Evolutionary conservation across 2,329 filamentous ascomycete species (phyloP).

Genomic region (Sclerotinia minor): DNA sequence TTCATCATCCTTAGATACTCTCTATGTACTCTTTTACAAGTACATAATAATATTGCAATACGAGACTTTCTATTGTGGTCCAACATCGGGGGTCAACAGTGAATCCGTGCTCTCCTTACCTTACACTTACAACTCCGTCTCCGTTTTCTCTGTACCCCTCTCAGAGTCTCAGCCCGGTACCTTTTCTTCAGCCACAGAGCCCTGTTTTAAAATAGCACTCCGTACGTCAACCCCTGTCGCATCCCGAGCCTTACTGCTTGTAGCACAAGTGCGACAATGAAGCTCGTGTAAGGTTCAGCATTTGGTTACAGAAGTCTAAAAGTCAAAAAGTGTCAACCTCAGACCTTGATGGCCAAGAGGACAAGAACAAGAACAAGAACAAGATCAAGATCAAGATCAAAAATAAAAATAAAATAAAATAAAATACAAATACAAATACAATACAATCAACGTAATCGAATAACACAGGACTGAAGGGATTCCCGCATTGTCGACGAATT

Average conservation of each 20-base stretch:
- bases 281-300: slow-evolving; percentile 20
- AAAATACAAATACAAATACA: background rate
- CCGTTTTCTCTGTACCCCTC: background rate
- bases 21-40: background rate
- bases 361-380: background rate
- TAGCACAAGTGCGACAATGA: slow-evolving; percentile 7
- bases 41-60: background rate
- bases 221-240: slow-evolving; percentile 16
- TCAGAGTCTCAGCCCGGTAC: slow-evolving; percentile 12
- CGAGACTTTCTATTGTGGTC: background rate
- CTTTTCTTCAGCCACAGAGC: slow-evolving; percentile 21
- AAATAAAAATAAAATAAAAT: too few species aligned
- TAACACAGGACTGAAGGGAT: background rate
- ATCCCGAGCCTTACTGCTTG: slow-evolving; percentile 11
- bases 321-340: slow-evolving; percentile 9
- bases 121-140: too few species aligned
- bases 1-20: background rate
- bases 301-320: slow-evolving; percentile 23
- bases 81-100: background rate
- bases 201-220: slow-evolving; percentile 26
- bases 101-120: background rate
- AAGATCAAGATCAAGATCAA: too few species aligned
- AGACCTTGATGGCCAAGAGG: slow-evolving; percentile 3
- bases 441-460: background rate
- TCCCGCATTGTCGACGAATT: background rate